These are phyloP conservation scores for Phytophthora sojae DNA, from an alignment of 352 stramenopile species.

Conservation along the genomic window DNA sequence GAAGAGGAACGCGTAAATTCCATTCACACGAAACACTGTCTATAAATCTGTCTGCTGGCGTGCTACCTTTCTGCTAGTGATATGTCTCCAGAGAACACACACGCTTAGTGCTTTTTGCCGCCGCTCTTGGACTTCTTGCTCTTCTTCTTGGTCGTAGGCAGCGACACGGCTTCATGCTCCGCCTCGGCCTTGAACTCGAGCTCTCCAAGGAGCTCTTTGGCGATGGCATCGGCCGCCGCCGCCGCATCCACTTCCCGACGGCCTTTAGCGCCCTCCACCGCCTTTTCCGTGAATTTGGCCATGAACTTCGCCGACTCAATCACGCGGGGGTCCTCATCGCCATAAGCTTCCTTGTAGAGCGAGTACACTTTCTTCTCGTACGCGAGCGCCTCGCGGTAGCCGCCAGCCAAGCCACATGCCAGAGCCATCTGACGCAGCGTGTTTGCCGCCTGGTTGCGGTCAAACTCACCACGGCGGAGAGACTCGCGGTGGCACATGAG, in stretches of 20 bases:
- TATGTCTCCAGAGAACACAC: slow-evolving; percentile 6
- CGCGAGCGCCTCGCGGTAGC: slow-evolving; percentile 86
- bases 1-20: not conserved
- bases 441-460: slow-evolving; percentile 87
- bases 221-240: slow-evolving; percentile 77
- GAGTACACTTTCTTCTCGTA: slow-evolving; percentile 92
- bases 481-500: slow-evolving; percentile 90
- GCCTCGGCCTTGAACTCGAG: slow-evolving; percentile 69
- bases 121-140: slow-evolving; percentile 68
- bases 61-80: slow-evolving; percentile 29
- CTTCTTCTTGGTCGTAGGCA: slow-evolving; percentile 63
- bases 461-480: slow-evolving; percentile 87
- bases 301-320: slow-evolving; percentile 87
- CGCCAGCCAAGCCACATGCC: slow-evolving; percentile 76
- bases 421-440: slow-evolving; percentile 91
- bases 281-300: slow-evolving; percentile 87
- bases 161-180: slow-evolving; percentile 38
- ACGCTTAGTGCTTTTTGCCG: slow-evolving; percentile 75
- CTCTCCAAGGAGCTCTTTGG: slow-evolving; percentile 78
- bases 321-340: slow-evolving; percentile 82
- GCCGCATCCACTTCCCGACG: slow-evolving; percentile 81
- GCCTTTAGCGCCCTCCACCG: slow-evolving; percentile 87
- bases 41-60: slow-evolving; percentile 41
- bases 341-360: slow-evolving; percentile 85
- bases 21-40: slow-evolving; percentile 18